These are phyloP conservation scores for Kalaharituber pfeilii DNA, from an alignment of 2,329 filamentous ascomycete species.

Conservation along the genomic window DNA sequence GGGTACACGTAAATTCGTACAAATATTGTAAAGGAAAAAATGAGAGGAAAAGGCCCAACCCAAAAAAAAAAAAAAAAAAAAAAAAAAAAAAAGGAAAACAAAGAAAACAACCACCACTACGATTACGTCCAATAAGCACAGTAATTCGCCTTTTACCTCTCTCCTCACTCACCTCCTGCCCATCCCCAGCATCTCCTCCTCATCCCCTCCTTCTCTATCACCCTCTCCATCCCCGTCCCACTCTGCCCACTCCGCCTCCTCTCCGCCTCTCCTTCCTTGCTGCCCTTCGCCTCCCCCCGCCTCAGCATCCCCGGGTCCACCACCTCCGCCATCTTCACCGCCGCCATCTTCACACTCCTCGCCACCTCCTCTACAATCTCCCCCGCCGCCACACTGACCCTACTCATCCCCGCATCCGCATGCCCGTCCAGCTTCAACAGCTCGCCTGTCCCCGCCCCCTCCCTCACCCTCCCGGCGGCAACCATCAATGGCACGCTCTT, in stretches of 20 bases:
- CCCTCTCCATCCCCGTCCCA: slow-evolving; percentile 7
- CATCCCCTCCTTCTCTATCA: slow-evolving; percentile 1
- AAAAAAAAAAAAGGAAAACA: slow-evolving; percentile 5
- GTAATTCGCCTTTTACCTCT: no score
- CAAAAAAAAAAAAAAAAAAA: neutral
- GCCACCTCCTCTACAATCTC: neutral
- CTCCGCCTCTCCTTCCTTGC: slow-evolving; percentile 2
- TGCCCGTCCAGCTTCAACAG: neutral
- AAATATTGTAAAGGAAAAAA: neutral
- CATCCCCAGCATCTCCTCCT: neutral
- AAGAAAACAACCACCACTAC: no score
- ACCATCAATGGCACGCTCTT: slow-evolving; percentile 1
- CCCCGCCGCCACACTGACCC: neutral
- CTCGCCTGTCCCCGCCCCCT: neutral
- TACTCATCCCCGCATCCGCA: neutral
- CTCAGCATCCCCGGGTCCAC: neutral
- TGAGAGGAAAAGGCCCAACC: neutral
- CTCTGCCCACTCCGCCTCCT: neutral
- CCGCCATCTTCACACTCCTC: neutral
- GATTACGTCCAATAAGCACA: no score
- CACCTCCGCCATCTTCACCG: neutral
- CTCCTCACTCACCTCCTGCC: neutral
- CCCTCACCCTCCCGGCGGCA: neutral
- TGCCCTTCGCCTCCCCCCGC: slow-evolving; percentile 8
- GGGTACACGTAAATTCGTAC: no score